Evolutionary conservation across 2,329 filamentous ascomycete genomes (phyloP).

Genomic region (Onygenales sp.): DNA sequence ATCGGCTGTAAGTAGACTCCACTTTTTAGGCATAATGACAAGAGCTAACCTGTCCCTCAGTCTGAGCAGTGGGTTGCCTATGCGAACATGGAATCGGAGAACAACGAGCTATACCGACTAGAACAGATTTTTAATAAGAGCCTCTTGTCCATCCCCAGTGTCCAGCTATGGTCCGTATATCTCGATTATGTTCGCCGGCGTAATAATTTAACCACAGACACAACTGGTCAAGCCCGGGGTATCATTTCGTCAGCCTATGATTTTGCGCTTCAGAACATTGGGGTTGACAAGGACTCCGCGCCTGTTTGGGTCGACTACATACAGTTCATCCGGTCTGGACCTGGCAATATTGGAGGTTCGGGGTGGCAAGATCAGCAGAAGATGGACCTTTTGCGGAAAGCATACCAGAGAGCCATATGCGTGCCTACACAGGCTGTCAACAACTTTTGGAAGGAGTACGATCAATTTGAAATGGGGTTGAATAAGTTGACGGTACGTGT

Average conservation of each 20-base stretch:
- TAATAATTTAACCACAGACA: slow-evolving; percentile 76
- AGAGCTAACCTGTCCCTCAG: slow-evolving; percentile 42
- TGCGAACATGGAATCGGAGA: slow-evolving; percentile 77
- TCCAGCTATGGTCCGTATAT: slow-evolving; percentile 85
- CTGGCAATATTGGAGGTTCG: slow-evolving; percentile 73
- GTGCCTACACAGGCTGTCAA: slow-evolving; percentile 79
- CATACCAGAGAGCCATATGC: slow-evolving; percentile 81
- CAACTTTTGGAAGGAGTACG: slow-evolving; percentile 91
- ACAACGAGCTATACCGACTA: slow-evolving; percentile 70
- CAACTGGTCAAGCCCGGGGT: slow-evolving; percentile 62
- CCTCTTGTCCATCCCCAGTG: slow-evolving; percentile 67
- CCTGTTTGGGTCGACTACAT: slow-evolving; percentile 92
- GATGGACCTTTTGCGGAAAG: slow-evolving; percentile 86
- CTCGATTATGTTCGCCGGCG: slow-evolving; percentile 89
- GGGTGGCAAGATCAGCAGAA: slow-evolving; percentile 98
- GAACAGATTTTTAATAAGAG: slow-evolving; percentile 77
- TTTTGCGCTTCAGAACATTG: slow-evolving; percentile 80
- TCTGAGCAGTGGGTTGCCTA: slow-evolving; percentile 87
- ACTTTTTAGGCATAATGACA: slow-evolving; percentile 1
- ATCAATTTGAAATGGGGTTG: slow-evolving; percentile 85
- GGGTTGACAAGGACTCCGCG: slow-evolving; percentile 82
- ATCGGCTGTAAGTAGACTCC: slow-evolving; percentile 61
- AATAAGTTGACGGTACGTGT: slow-evolving; percentile 77
- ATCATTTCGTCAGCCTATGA: slow-evolving; percentile 83
- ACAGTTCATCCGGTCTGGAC: slow-evolving; percentile 80